Base-by-base conservation (phyloP, 345 rosid genomes). In the Rhizophora mangle region DNA sequence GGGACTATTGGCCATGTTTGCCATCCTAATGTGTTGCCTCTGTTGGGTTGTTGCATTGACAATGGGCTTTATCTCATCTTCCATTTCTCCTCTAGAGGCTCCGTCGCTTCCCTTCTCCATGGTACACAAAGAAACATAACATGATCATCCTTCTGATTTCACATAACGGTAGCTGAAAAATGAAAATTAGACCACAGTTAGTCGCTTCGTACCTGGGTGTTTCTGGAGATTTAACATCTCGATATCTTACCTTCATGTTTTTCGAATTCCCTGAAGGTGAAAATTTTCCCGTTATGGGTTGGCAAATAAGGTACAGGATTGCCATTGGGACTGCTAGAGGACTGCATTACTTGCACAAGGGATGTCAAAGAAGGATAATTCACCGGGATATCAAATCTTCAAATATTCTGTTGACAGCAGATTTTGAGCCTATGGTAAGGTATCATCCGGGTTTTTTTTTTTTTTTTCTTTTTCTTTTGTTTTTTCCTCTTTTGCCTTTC, bases 351-450 rank as follows among this genome's bases (percentile, higher is more conserved):
- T 79, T 95, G 81, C 97, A 95, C 69, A 87, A 86, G 78, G 97
- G 91, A 68, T 89, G 97, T 68, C 88, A 89, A 79, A 84, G 96
- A 70, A 86, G 99, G 75, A 92, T 92, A 46, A 90, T 92, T 58
- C 99, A 92, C 62, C 83, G 96, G 21, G 97, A 95, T 61, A 95
- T 95, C 51, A 95, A 95, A 76, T 91, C 96, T 26, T 91, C 96
- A 10, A 95, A 95, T 78, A 76, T 95, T 75, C 83, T 95, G 51
- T 76, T 95, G 79, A 85, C 92, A 24, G 71, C 78, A 70, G 93
- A 95, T 81, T 92, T 86, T 78, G 86, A 89, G 43, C 96, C 97
- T 27, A 85, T 77, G 76, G 77, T 77, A 64, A 81, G 83, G 88
- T 84, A 62, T 24, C 67, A 53, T 43, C 11, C 55, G 58, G 65